Percentiles rank a stretch among this genome's conserved stretches.
Evolutionary conservation across 2,329 filamentous ascomycete genomes (phyloP).

Genomic region (Paraphoma chrysanthemicola): DNA sequence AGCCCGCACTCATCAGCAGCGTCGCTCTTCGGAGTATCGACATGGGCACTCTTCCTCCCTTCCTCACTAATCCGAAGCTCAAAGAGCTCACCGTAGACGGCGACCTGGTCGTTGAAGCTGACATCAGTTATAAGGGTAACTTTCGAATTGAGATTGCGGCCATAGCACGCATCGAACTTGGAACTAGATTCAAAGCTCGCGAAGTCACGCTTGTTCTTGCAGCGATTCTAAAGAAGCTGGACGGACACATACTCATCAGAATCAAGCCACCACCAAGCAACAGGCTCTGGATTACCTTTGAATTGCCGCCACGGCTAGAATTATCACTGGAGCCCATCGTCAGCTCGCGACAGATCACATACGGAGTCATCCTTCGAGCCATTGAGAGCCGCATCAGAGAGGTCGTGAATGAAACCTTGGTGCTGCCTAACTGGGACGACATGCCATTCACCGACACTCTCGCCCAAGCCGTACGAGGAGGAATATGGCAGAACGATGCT

Average conservation of each 20-base stretch:
- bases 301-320: conserved; percentile 91
- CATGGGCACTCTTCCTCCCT: conserved; percentile 84
- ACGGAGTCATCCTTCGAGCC: conserved; percentile 86
- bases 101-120: conserved; percentile 84
- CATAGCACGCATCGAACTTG: conserved; percentile 91
- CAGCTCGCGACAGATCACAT: conserved; percentile 93
- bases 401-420: conserved; percentile 88
- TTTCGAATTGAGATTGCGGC: conserved; percentile 89
- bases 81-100: conserved; percentile 92
- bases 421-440: conserved; percentile 96
- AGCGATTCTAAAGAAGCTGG: conserved; percentile 81
- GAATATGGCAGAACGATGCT: conserved; percentile 69
- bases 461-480: conserved; percentile 80
- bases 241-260: conserved; percentile 83
- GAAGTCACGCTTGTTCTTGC: conserved; percentile 91
- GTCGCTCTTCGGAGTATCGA: conserved; percentile 84
- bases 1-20: conserved; percentile 86
- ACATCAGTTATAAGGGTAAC: conserved; percentile 87
- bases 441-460: conserved; percentile 86
- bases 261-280: conserved; percentile 97
- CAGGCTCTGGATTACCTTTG: conserved; percentile 93
- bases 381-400: conserved; percentile 96
- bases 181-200: conserved; percentile 83
- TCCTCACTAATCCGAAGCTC: conserved; percentile 85
- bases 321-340: conserved; percentile 96